Conservation (phyloP, 306 rosid genomes). For the Vicia faba region DNA sequence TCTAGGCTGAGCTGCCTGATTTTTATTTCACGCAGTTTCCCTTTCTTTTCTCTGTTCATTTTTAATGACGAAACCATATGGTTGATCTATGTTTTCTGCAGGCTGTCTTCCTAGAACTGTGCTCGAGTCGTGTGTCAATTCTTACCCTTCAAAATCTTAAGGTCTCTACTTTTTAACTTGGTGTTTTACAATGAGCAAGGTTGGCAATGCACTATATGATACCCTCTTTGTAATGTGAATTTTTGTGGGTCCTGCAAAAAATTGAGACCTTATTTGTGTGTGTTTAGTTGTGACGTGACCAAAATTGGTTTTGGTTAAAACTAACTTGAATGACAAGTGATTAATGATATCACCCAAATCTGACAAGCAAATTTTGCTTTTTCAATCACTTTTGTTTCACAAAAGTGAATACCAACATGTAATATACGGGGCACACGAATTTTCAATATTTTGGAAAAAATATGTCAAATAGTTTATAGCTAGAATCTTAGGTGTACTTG, state of each 20-base stretch:
- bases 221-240: not conserved
- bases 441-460: not conserved
- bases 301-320: not conserved
- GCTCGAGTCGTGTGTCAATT: conserved; percentile 75
- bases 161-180: conserved; percentile 48
- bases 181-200: not conserved
- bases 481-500: not conserved
- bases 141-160: conserved; percentile 81
- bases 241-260: conserved; percentile 6
- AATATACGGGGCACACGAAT: not conserved
- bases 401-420: not conserved
- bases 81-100: conserved; percentile 44
- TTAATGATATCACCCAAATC: not conserved
- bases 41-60: conserved; percentile 11
- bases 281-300: not conserved
- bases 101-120: conserved; percentile 92
- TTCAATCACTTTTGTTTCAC: not conserved
- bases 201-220: not conserved
- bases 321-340: not conserved
- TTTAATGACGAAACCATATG: conserved; percentile 27
- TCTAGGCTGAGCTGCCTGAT: conserved; percentile 42
- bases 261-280: not conserved
- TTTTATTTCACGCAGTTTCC: conserved; percentile 23
- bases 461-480: not conserved
- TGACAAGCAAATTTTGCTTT: not conserved